Conservation (phyloP, 2,329 filamentous ascomycete species). For the Septoria linicola region DNA sequence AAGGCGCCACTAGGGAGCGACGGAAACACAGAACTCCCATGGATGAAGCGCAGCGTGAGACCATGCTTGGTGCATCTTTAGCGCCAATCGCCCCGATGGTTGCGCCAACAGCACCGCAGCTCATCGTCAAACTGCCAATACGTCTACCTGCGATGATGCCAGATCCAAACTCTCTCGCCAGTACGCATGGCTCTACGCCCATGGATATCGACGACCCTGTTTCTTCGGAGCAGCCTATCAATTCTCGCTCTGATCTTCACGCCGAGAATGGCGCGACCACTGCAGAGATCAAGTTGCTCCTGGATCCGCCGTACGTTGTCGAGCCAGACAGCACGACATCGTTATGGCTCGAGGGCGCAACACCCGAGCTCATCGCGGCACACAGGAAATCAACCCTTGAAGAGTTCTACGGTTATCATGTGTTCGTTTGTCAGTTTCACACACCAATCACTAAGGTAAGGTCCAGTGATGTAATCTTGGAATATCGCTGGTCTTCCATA, state of each 20-base stretch:
- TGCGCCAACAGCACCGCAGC: background rate
- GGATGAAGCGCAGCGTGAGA: background rate
- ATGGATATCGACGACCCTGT: background rate
- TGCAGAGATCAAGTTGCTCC: background rate
- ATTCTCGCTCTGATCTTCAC: background rate
- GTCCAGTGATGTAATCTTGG: too few species aligned
- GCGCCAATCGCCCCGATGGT: background rate
- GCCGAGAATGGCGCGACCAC: too few species aligned
- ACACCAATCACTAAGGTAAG: conserved; percentile 9
- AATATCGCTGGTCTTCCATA: background rate
- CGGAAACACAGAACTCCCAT: background rate
- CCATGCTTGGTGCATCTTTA: background rate
- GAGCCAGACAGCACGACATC: background rate
- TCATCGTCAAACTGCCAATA: background rate
- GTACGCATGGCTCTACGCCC: background rate
- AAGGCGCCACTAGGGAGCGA: background rate
- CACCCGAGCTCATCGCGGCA: too few species aligned
- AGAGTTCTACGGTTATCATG: conserved; percentile 5
- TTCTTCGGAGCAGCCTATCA: background rate
- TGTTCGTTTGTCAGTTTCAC: conserved; percentile 11
- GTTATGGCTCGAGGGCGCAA: background rate
- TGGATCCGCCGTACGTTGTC: background rate
- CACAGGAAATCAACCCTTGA: background rate
- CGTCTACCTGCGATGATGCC: background rate
- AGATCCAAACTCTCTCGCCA: background rate